Percentiles rank a stretch among this genome's conserved stretches.
Evolutionary conservation across 495 filamentous ascomycete genomes (phyloP).

Genomic region (Penicillium simplicissimum): DNA sequence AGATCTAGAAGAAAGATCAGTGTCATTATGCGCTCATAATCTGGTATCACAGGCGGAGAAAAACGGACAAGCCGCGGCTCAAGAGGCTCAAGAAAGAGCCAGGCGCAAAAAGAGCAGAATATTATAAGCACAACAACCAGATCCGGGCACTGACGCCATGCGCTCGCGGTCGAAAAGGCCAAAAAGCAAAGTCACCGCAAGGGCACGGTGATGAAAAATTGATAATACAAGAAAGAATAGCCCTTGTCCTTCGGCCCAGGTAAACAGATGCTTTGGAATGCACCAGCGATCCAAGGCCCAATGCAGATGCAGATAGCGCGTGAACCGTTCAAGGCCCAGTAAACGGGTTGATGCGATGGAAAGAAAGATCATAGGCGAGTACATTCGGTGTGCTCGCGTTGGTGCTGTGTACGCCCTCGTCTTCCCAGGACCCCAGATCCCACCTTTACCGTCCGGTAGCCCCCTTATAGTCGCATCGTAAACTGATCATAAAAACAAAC

Average conservation of each 20-base stretch:
- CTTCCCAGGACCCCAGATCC: neutral
- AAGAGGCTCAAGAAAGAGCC: conserved; percentile 4
- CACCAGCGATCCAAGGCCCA: conserved; percentile 30
- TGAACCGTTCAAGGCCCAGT: conserved; percentile 1
- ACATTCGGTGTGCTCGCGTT: neutral
- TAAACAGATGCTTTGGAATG: conserved; percentile 33
- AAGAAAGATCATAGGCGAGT: conserved; percentile 5
- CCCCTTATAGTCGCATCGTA: conserved; percentile 1
- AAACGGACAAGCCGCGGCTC: conserved; percentile 15
- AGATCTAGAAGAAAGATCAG: conserved; percentile 34
- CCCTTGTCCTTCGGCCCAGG: conserved; percentile 17
- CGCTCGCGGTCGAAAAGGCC: conserved; percentile 20
- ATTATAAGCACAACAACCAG: conserved; percentile 17
- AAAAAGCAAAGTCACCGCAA: conserved; percentile 16
- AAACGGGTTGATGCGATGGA: conserved; percentile 10
- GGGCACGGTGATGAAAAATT: conserved; percentile 12
- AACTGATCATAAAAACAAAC: conserved; percentile 3
- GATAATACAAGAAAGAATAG: conserved; percentile 20
- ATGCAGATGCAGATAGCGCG: conserved; percentile 31
- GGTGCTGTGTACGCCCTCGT: neutral
- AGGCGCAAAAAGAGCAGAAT: conserved; percentile 10
- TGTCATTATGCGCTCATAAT: conserved; percentile 38
- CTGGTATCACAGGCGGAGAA: conserved; percentile 38
- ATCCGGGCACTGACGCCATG: conserved; percentile 36
- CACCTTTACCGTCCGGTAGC: neutral